phyloP scores from a whole-genome alignment of 1,284 basidiomycete species.

The Mycena citricolor region DNA sequence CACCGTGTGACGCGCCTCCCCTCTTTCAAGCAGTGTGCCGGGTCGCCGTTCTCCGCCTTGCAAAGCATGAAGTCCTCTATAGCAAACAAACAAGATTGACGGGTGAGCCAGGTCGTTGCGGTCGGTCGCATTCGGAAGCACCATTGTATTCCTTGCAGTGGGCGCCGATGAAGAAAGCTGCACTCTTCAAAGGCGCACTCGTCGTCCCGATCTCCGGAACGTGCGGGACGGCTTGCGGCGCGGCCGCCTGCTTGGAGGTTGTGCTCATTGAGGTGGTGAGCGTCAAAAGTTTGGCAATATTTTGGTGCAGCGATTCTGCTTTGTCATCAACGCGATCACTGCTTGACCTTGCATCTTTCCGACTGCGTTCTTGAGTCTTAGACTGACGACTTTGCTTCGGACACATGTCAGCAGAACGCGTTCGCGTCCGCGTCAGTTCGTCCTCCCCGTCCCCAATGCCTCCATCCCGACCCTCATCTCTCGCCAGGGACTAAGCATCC shows the following conservation, averaged over 20 bases:
- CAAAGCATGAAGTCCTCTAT: constrained; percentile 99
- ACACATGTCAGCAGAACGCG: constrained; percentile 19
- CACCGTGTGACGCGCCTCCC: constrained; percentile 96
- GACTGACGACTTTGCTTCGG: too few relatives aligned
- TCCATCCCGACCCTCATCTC: neutral
- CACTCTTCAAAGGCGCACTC: constrained; percentile 94
- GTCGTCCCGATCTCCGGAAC: constrained; percentile 91
- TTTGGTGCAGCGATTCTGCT: too few relatives aligned
- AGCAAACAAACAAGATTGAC: neutral
- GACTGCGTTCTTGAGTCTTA: too few relatives aligned
- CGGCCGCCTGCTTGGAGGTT: constrained; percentile 43
- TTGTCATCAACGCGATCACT: too few relatives aligned
- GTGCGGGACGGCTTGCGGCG: constrained; percentile 72
- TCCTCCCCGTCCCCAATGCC: neutral
- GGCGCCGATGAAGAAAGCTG: constrained; percentile 95
- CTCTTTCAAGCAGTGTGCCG: constrained; percentile 94
- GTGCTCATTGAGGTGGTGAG: constrained; percentile 20
- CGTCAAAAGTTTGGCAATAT: too few relatives aligned
- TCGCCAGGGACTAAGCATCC: constrained; percentile 83
- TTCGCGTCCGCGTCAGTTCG: constrained; percentile 20
- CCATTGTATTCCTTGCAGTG: constrained; percentile 98
- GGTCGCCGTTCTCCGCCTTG: constrained; percentile 88
- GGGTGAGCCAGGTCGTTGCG: neutral
- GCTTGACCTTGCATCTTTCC: too few relatives aligned
- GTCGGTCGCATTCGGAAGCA: too few relatives aligned